Evolutionary conservation across 768 basidiomycete genomes (phyloP).

Genomic region (Suillus plorans): DNA sequence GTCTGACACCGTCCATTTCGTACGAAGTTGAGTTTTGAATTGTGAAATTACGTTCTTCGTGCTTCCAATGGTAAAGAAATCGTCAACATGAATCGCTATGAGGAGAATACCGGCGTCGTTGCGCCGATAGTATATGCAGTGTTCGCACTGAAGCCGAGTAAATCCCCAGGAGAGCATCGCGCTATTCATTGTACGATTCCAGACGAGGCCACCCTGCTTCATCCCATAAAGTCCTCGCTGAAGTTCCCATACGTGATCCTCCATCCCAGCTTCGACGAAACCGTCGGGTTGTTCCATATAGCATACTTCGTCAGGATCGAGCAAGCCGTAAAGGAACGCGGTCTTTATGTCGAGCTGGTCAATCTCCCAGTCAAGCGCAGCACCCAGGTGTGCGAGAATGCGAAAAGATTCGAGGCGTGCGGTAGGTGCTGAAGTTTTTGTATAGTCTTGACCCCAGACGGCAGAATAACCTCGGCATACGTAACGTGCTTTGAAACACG

Average conservation of each 20-base stretch:
- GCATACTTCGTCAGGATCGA: slow-evolving; percentile 16
- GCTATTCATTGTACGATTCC: neutral
- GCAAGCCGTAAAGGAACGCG: slow-evolving; percentile 37
- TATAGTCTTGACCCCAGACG: neutral
- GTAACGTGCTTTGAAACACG: neutral
- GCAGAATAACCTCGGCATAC: neutral
- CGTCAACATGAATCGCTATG: no score
- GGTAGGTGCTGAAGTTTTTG: neutral
- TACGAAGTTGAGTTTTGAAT: no score
- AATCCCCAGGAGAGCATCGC: slow-evolving; percentile 1
- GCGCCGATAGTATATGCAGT: no score
- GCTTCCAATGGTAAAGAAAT: no score
- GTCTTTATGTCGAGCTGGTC: slow-evolving; percentile 38
- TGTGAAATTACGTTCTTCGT: no score
- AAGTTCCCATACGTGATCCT: neutral
- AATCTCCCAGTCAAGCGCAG: slow-evolving; percentile 31
- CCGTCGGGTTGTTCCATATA: slow-evolving; percentile 5
- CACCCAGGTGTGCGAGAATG: no score
- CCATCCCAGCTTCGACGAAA: neutral
- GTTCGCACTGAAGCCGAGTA: no score
- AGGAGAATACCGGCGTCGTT: no score
- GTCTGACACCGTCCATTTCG: no score
- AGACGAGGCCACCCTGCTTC: slow-evolving; percentile 5
- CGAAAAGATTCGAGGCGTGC: no score
- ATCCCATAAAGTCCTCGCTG: neutral